Evolutionary conservation across 1,284 basidiomycete genomes (phyloP).

Genomic region (Boletellus deceptivus): DNA sequence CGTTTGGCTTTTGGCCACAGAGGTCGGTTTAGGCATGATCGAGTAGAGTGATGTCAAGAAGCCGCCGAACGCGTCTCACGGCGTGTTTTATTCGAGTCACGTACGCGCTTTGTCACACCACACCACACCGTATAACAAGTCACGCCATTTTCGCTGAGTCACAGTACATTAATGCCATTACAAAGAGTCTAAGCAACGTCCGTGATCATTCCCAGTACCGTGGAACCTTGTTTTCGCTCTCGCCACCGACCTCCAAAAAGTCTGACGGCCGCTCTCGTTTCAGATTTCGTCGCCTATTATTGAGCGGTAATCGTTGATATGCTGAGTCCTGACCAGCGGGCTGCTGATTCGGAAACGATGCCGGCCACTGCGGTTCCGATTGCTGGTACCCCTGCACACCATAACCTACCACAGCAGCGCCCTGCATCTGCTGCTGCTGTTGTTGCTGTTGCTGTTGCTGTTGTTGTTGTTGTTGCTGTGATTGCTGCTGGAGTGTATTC

Average conservation of each 20-base stretch:
- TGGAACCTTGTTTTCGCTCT: slow-evolving; percentile 59
- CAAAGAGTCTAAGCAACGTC: slow-evolving; percentile 2
- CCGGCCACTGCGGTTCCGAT: slow-evolving; percentile 42
- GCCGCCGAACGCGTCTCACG: slow-evolving; percentile 11
- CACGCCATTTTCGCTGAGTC: slow-evolving; percentile 14
- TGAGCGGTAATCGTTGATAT: slow-evolving; percentile 79
- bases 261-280: slow-evolving; percentile 81
- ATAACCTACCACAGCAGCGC: slow-evolving; percentile 36
- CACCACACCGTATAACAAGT: slow-evolving; percentile 7
- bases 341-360: slow-evolving; percentile 61
- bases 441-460: slow-evolving; percentile 32
- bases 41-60: not conserved
- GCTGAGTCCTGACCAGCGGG: slow-evolving; percentile 69
- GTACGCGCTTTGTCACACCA: slow-evolving; percentile 30
- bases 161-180: slow-evolving; percentile 5
- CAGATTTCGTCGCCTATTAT: slow-evolving; percentile 68
- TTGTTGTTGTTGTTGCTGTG: slow-evolving; percentile 40
- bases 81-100: slow-evolving; percentile 28
- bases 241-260: slow-evolving; percentile 70
- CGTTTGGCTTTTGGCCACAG: slow-evolving; percentile 46
- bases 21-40: slow-evolving; percentile 50
- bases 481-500: slow-evolving; percentile 47
- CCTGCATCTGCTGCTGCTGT: slow-evolving; percentile 26
- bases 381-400: slow-evolving; percentile 40
- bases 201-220: slow-evolving; percentile 68